Conservation (phyloP, 192 early-diverging fungal genomes). For the Spinellus fusiger region DNA sequence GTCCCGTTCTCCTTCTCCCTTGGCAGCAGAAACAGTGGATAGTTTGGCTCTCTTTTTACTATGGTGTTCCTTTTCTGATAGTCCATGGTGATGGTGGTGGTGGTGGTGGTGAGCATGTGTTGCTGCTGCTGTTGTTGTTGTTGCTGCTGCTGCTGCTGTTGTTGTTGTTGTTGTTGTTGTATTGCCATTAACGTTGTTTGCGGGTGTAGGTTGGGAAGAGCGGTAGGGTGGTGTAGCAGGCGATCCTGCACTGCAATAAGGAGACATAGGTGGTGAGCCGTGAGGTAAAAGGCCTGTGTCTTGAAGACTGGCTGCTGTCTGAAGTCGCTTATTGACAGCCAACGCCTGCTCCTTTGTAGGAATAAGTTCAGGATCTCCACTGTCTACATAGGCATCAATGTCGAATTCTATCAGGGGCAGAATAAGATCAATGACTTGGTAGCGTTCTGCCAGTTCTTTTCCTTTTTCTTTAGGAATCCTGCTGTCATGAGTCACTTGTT, state of each 20-base stretch:
- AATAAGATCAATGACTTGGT: constrained; percentile 65
- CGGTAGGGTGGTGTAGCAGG: background rate
- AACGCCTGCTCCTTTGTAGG: constrained; percentile 45
- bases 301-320: constrained; percentile 2
- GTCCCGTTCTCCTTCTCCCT: too few relatives aligned
- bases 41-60: background rate
- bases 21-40: too few relatives aligned
- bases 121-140: too few relatives aligned
- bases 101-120: constrained; percentile 2
- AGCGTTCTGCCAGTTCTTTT: constrained; percentile 78
- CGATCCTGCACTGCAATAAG: background rate
- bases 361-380: constrained; percentile 22
- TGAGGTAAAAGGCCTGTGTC: constrained; percentile 4
- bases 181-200: too few relatives aligned
- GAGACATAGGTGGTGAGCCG: constrained; percentile 14
- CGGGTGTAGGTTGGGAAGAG: too few relatives aligned
- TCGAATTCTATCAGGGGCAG: constrained; percentile 79
- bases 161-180: too few relatives aligned
- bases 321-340: background rate
- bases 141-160: too few relatives aligned
- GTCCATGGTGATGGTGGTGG: background rate
- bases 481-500: background rate
- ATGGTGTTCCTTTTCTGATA: background rate
- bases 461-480: constrained; percentile 87
- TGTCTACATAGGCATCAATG: constrained; percentile 36